Evolutionary conservation across 2,329 filamentous ascomycete species (phyloP), one percentile per base, ranked within the genome.

Genomic region (Rutstroemia sydowiana): DNA sequence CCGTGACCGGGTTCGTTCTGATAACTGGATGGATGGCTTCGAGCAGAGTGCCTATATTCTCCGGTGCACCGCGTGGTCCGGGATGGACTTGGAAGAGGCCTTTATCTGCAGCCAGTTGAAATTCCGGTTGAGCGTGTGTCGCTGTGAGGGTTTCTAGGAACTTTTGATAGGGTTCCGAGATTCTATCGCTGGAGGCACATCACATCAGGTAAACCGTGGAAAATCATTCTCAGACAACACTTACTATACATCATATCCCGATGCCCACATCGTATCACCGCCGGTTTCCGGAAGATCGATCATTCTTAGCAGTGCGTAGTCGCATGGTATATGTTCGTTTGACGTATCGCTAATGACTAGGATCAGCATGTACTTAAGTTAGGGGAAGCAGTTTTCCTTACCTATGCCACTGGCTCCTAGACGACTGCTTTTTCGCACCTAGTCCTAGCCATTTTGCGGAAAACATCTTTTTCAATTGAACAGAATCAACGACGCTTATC

Each of bases 171-270:
- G 77, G 70, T 1, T 70, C 67, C 2, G 77, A 81, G 51, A 87
- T 72, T 16, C 79, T 75, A 59, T 87, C 82, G 61, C n/a, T n/a
- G n/a, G n/a, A n/a, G n/a, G n/a, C n/a, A n/a, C n/a, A n/a, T n/a
- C n/a, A n/a, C n/a, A n/a, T n/a, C n/a, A n/a, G n/a, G n/a, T n/a
- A n/a, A n/a, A n/a, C n/a, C n/a, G n/a, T n/a, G n/a, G n/a, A n/a
- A n/a, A n/a, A n/a, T n/a, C n/a, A n/a, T n/a, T n/a, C n/a, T n/a
- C n/a, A n/a, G n/a, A n/a, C n/a, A n/a, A n/a, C n/a, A n/a, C n/a
- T n/a, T n/a, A n/a, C n/a, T 84, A 86, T 10, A 84, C 66, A 59
- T 86, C 81, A 61, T 85, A 85, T 1, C 80, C 81, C 1, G 78
- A 82, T 0, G 82, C 82, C 81, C 82, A 86, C 5, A 86, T 73